These are phyloP conservation scores for Moricandia arvensis DNA, from an alignment of 345 rosid genomes.

Conservation along the genomic window DNA sequence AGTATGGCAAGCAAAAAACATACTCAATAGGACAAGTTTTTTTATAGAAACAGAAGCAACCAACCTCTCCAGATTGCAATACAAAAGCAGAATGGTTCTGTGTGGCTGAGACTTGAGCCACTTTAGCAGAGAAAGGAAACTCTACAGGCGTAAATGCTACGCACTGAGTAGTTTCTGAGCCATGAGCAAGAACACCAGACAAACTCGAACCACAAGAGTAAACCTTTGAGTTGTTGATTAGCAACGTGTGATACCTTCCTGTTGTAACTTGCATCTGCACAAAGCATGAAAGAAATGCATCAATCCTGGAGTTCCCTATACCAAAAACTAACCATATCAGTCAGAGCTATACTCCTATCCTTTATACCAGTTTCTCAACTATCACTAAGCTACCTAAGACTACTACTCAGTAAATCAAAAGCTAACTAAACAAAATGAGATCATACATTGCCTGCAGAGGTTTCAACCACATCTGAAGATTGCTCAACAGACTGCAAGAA, in stretches of 20 bases:
- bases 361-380: neutral
- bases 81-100: slow-evolving; percentile 90
- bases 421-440: slow-evolving; percentile 12
- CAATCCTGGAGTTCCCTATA: neutral
- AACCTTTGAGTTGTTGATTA: slow-evolving; percentile 78
- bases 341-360: neutral
- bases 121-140: slow-evolving; percentile 61
- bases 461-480: slow-evolving; percentile 71
- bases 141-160: slow-evolving; percentile 68
- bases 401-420: neutral
- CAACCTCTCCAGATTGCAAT: slow-evolving; percentile 88
- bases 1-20: neutral
- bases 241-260: slow-evolving; percentile 85
- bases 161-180: slow-evolving; percentile 88
- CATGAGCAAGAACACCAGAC: slow-evolving; percentile 93
- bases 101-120: slow-evolving; percentile 86
- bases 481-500: slow-evolving; percentile 84
- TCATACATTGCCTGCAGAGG: slow-evolving; percentile 88
- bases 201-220: slow-evolving; percentile 92
- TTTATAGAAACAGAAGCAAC: slow-evolving; percentile 22
- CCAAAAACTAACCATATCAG: neutral
- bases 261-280: slow-evolving; percentile 94
- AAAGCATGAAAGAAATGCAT: slow-evolving; percentile 25
- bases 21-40: neutral
- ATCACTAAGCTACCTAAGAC: neutral